Conservation (phyloP, 352 stramenopile species). For the Phytopythium oedochilum region DNA sequence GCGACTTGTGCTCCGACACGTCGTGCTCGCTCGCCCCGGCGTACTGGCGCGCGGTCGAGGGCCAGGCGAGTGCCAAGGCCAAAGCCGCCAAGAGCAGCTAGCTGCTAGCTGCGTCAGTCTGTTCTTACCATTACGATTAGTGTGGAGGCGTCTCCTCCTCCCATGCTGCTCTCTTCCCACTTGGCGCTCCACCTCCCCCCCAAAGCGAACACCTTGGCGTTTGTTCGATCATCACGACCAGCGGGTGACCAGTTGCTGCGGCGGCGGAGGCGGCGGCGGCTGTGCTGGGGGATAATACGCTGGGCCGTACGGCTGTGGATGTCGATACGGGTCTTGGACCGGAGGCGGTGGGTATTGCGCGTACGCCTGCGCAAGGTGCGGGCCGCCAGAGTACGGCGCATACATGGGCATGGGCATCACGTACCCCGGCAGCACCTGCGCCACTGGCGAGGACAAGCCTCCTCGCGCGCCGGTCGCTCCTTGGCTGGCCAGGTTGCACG, state of each 20-base stretch:
- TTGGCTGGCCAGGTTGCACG: conserved; percentile 53
- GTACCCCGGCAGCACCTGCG: conserved; percentile 15
- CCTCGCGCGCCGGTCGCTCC: conserved; percentile 10
- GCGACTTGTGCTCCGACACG: conserved; percentile 62
- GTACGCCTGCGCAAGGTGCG: conserved; percentile 13
- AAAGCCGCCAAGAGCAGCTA: conserved; percentile 10
- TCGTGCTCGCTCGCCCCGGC: conserved; percentile 48
- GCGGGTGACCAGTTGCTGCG: not conserved
- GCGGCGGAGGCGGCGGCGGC: conserved; percentile 9
- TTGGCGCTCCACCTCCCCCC: not conserved
- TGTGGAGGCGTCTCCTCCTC: not conserved
- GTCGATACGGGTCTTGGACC: conserved; percentile 20
- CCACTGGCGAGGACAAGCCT: conserved; percentile 8
- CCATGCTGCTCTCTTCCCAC: not conserved
- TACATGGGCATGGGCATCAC: conserved; percentile 26
- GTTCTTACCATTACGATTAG: conserved; percentile 4
- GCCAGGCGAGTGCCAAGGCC: not conserved
- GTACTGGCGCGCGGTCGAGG: conserved; percentile 33
- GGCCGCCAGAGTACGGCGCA: conserved; percentile 6
- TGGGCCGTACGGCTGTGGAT: conserved; percentile 17
- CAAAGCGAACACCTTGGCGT: not conserved
- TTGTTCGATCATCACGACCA: not conserved
- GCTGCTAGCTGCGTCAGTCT: not conserved
- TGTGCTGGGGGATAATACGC: conserved; percentile 21
- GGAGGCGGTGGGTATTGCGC: conserved; percentile 12